phyloP scores from a whole-genome alignment of 1,139 yeast genomes.

The Arxiozyma slooffiae region DNA sequence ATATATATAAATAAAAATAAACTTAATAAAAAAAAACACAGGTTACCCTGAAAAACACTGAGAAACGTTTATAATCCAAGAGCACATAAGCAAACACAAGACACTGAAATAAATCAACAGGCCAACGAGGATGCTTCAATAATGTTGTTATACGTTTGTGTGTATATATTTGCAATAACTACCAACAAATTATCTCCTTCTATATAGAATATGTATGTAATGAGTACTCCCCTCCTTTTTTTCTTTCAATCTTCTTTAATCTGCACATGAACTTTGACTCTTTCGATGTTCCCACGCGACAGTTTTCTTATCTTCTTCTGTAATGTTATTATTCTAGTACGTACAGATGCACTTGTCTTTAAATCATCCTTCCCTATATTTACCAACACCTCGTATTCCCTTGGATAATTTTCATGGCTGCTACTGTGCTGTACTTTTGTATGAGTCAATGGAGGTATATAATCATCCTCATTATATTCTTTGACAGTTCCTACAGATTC shows the following conservation, averaged over 20 bases:
- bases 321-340: slow-evolving; percentile 42
- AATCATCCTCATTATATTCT: slow-evolving; percentile 10
- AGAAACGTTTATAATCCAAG: no score
- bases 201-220: not conserved
- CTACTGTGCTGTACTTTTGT: not conserved
- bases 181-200: no score
- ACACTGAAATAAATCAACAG: not conserved
- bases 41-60: not conserved
- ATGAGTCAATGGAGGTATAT: not conserved
- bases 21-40: no score
- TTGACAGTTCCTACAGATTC: not conserved
- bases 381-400: slow-evolving; percentile 37
- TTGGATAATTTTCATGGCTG: not conserved
- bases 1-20: no score
- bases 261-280: slow-evolving; percentile 34
- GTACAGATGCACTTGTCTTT: slow-evolving; percentile 46
- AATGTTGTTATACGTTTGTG: not conserved
- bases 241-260: not conserved
- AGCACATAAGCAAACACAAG: not conserved
- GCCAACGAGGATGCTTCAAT: no score
- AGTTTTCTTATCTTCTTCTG: slow-evolving; percentile 45
- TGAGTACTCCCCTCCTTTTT: not conserved
- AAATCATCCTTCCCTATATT: slow-evolving; percentile 42
- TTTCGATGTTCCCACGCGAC: slow-evolving; percentile 37
- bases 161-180: no score